Base-by-base conservation (phyloP, 2,329 filamentous ascomycete genomes). In the Xylaria sp. region DNA sequence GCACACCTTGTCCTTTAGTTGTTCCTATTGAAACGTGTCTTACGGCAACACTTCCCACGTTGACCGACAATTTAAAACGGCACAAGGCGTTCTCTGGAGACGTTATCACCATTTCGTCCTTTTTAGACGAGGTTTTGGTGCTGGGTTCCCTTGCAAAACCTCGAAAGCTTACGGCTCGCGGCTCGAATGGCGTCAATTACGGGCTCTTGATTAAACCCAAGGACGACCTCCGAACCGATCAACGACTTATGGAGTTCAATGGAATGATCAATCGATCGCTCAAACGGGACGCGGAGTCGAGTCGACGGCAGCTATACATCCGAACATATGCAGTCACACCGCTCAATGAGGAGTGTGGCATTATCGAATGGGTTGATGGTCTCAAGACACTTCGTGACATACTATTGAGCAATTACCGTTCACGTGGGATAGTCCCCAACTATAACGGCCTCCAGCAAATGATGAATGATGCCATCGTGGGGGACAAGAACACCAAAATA, bases 171-270 rank as follows among this genome's bases (percentile, higher is more conserved):
- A 96, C 90, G 18, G 92, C 96, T 7, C 88, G 93, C 63, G 96
- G 95, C 0, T 95, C 93, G 0, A 94, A 99, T 79, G 96, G 97
- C 8, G 91, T 91, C 66, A 86, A 87, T 20, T 99, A 99, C 78
- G 93, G 93, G 71, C 87, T 99, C 8, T 86, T 99, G 64, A 97
- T 97, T 83, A 99, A 99, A 77, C 97, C 96, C 9, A 98, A 98
- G 79, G 96, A 99, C 78, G 97, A 99, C 78, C 87, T 99, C 28
- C 91, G 96, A 59, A 99, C 97, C 72, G 97, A 99, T 76, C 95
- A 98, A 79, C 93, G 96, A 60, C 89, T 99, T 23, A 99, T 99
- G 94, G 97, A 99, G 78, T 99, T 99, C 84, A 99, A 98, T 78
- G 90, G 91, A 53, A 96, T 98, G 88, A 98, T 99, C 83, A 99